Percentiles rank a stretch among this genome's conserved stretches.
phyloP scores from a whole-genome alignment of 345 rosid genomes.

The Eucalyptus cloeziana region DNA sequence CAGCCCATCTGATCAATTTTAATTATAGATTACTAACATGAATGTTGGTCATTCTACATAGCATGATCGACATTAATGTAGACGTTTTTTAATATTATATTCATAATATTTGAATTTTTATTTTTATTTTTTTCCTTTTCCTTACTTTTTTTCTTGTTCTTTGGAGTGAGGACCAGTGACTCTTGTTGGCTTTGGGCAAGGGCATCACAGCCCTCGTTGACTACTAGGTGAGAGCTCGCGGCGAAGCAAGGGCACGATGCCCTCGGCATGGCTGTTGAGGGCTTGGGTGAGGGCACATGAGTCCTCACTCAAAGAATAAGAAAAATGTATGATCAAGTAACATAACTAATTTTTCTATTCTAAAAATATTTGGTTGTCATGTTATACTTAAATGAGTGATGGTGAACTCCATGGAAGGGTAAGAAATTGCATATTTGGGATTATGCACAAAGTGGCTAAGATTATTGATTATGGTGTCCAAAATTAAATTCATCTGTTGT shows the following conservation, averaged over 20 bases:
- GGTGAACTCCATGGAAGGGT: neutral
- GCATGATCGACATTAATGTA: rapidly evolving
- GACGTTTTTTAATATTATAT: too few relatives aligned
- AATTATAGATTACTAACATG: rapidly evolving
- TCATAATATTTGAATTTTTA: too few relatives aligned
- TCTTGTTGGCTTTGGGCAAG: too few relatives aligned
- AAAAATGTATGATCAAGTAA: neutral
- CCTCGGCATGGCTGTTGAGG: neutral
- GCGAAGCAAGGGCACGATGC: neutral
- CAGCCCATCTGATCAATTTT: too few relatives aligned
- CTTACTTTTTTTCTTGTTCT: too few relatives aligned
- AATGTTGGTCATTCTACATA: rapidly evolving
- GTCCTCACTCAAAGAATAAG: neutral
- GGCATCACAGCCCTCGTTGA: rapidly evolving
- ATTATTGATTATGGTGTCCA: too few relatives aligned
- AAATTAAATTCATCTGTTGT: too few relatives aligned
- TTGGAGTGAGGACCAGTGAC: too few relatives aligned
- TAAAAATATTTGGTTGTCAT: neutral
- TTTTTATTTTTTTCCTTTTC: too few relatives aligned
- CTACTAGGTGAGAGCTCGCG: neutral
- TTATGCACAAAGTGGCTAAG: too few relatives aligned
- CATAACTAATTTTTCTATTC: neutral
- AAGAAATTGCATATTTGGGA: neutral
- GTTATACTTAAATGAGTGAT: neutral
- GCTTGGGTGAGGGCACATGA: neutral